These are phyloP conservation scores for Paramecium sonneborni DNA, from an alignment of 73 alveolate species.

Conservation along the genomic window DNA sequence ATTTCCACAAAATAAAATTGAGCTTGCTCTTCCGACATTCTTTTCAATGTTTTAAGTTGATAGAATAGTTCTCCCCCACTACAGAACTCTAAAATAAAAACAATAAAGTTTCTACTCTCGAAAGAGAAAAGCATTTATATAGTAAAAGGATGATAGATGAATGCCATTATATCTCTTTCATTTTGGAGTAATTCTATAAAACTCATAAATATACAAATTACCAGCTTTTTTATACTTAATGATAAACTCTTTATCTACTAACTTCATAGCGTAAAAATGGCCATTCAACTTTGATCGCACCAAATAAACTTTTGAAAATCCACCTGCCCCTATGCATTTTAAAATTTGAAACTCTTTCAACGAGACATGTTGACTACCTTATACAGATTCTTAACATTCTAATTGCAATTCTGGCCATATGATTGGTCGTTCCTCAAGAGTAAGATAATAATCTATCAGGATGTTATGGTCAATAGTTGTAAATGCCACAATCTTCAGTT, in stretches of 20 bases:
- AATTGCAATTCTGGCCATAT: background rate
- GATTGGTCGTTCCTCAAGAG: slow-evolving; percentile 63
- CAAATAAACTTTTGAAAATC: slow-evolving; percentile 79
- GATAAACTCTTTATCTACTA: slow-evolving; percentile 78
- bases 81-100: slow-evolving; percentile 75
- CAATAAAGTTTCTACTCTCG: slow-evolving; percentile 72
- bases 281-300: slow-evolving; percentile 85
- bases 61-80: slow-evolving; percentile 87
- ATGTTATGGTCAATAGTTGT: slow-evolving; percentile 28
- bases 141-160: slow-evolving; percentile 76
- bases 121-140: slow-evolving; percentile 85
- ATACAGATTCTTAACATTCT: background rate
- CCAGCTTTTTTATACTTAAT: slow-evolving; percentile 71
- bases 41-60: slow-evolving; percentile 68
- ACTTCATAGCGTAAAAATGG: slow-evolving; percentile 82
- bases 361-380: background rate
- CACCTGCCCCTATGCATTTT: slow-evolving; percentile 90
- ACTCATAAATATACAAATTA: background rate
- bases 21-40: slow-evolving; percentile 79
- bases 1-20: slow-evolving; percentile 79
- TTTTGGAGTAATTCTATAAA: slow-evolving; percentile 40
- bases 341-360: slow-evolving; percentile 63
- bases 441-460: slow-evolving; percentile 43
- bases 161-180: slow-evolving; percentile 74
- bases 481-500: background rate